phyloP scores from a whole-genome alignment of 2,329 filamentous ascomycete species.

The Alternaria brassicae region DNA sequence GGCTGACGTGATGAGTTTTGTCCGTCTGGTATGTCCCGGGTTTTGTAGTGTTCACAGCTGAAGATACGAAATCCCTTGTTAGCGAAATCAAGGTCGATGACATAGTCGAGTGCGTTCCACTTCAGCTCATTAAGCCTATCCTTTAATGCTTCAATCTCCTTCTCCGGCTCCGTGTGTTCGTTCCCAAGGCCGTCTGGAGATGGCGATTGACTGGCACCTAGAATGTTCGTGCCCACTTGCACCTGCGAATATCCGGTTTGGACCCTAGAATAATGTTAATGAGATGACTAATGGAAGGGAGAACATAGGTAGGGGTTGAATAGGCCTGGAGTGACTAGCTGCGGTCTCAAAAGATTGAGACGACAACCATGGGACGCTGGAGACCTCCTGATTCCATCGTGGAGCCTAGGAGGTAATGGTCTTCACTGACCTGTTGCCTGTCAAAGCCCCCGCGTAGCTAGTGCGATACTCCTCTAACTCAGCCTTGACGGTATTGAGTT shows the following conservation, averaged over 20 bases:
- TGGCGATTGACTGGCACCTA: neutral
- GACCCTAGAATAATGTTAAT: neutral
- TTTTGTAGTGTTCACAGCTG: slow-evolving; percentile 7
- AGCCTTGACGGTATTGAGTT: no score
- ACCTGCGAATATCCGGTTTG: neutral
- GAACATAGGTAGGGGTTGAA: neutral
- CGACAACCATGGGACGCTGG: no score
- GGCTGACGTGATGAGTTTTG: neutral
- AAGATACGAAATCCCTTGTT: slow-evolving; percentile 7
- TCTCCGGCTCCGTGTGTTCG: neutral
- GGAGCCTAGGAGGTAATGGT: no score
- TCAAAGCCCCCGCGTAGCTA: no score
- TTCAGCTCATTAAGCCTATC: neutral
- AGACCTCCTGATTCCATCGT: no score
- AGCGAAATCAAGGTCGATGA: slow-evolving; percentile 16
- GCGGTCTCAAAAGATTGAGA: no score
- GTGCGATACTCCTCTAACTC: no score
- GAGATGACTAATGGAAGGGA: neutral
- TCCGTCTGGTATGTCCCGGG: neutral
- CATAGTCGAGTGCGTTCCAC: neutral
- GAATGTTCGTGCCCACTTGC: neutral
- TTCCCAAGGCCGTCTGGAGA: neutral
- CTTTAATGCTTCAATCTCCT: neutral
- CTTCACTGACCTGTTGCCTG: no score
- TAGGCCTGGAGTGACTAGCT: no score